phyloP scores from a whole-genome alignment of 1,284 basidiomycete species.

The Baeospora myosura region DNA sequence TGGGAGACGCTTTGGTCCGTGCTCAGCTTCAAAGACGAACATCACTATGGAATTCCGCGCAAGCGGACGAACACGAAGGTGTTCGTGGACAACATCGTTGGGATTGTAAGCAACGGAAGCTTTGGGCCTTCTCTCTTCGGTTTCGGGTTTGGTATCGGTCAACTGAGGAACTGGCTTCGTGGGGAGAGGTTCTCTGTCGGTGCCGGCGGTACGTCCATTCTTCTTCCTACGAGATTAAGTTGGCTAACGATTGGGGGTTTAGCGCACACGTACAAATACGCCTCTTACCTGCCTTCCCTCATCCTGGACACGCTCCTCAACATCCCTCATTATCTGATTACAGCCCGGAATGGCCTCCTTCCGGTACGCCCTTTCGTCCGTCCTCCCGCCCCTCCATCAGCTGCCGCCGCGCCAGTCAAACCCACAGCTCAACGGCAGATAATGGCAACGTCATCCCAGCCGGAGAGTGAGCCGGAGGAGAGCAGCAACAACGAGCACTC shows the following conservation, averaged over 20 bases:
- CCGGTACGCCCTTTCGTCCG: conserved; percentile 38
- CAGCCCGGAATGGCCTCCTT: conserved; percentile 51
- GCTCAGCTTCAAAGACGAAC: conserved; percentile 24
- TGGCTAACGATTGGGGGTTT: neutral
- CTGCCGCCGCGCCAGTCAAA: conserved; percentile 1
- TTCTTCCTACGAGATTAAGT: neutral
- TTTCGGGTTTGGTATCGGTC: conserved; percentile 36
- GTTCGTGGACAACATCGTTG: conserved; percentile 52
- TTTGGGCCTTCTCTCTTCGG: conserved; percentile 33
- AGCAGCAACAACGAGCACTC: conserved; percentile 24
- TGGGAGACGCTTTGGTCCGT: conserved; percentile 23
- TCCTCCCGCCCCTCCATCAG: conserved; percentile 15
- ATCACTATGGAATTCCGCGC: conserved; percentile 32
- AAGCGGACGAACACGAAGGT: conserved; percentile 46
- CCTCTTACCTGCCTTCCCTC: conserved; percentile 61
- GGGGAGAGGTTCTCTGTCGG: conserved; percentile 64
- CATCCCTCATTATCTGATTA: conserved; percentile 58
- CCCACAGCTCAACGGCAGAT: neutral
- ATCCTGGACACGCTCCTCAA: conserved; percentile 58
- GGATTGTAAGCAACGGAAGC: conserved; percentile 48
- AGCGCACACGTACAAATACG: conserved; percentile 58
- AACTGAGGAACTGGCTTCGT: conserved; percentile 42
- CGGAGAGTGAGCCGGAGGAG: conserved; percentile 24
- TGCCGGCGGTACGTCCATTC: conserved; percentile 53
- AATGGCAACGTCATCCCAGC: neutral